A percentile compares a stretch with the other conserved stretches of the same genome.
These are phyloP conservation scores for Quercus robur DNA, from an alignment of 306 rosid genomes.

Conservation along the genomic window DNA sequence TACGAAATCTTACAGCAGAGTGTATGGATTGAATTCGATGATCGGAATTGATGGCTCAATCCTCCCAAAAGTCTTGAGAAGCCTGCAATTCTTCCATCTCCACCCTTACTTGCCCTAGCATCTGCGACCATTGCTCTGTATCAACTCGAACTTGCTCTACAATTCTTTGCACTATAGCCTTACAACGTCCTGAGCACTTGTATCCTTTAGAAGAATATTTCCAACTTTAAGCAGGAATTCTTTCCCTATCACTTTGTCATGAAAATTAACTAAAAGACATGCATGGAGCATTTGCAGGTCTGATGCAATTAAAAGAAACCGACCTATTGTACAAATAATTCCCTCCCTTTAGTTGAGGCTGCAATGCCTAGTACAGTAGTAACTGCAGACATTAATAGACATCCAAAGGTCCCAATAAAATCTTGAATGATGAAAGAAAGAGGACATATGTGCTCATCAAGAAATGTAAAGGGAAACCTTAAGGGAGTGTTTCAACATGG, in stretches of 20 bases:
- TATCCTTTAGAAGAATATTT: slow-evolving; percentile 39
- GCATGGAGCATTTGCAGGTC: not conserved
- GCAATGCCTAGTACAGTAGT: not conserved
- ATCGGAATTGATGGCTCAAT: slow-evolving; percentile 55
- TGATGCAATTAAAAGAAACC: not conserved
- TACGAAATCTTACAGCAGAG: slow-evolving; percentile 40
- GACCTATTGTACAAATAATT: too few relatives aligned
- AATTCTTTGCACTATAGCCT: slow-evolving; percentile 66
- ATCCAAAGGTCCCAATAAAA: not conserved
- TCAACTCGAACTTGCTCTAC: slow-evolving; percentile 84
- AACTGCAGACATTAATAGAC: too few relatives aligned
- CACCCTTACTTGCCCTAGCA: slow-evolving; percentile 75
- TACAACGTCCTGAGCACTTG: slow-evolving; percentile 79
- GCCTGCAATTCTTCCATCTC: slow-evolving; percentile 91
- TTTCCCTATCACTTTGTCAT: slow-evolving; percentile 3
- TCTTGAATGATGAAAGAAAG: not conserved
- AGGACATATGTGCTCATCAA: not conserved
- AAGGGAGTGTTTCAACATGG: not conserved
- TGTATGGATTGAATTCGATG: slow-evolving; percentile 51
- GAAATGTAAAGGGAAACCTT: not conserved
- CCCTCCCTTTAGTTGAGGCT: not conserved
- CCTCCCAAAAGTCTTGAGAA: slow-evolving; percentile 89
- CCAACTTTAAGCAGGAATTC: slow-evolving; percentile 5
- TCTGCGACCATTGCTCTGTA: slow-evolving; percentile 94
- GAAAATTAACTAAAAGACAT: not conserved